A percentile compares a stretch with the other conserved stretches of the same genome.
Evolutionary conservation across 1,284 basidiomycete genomes (phyloP).

Genomic region (Laetiporus sulphureus): DNA sequence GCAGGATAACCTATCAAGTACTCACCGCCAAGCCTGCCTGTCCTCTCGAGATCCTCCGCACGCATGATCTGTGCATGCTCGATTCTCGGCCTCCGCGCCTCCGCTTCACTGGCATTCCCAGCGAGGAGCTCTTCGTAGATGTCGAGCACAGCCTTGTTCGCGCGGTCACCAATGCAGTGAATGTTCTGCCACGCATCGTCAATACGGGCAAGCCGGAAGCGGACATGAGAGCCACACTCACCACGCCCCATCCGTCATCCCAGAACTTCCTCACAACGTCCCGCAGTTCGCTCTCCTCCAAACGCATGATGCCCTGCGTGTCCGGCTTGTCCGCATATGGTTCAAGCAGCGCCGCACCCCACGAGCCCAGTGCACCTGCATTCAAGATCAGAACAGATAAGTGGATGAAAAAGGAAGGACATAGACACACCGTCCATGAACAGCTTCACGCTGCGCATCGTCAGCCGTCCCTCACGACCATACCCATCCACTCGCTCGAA

Average conservation of each 20-base stretch:
- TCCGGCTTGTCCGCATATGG: conserved; percentile 80
- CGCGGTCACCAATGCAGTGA: conserved; percentile 89
- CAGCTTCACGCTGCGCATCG: conserved; percentile 77
- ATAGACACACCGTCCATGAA: conserved; percentile 60
- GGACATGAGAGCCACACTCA: conserved; percentile 29
- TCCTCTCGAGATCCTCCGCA: conserved; percentile 58
- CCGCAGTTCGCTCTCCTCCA: conserved; percentile 44
- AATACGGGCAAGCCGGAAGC: neutral
- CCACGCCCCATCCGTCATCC: conserved; percentile 65
- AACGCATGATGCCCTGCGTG: conserved; percentile 64
- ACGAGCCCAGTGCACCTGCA: conserved; percentile 80
- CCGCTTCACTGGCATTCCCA: conserved; percentile 25
- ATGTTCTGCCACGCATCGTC: conserved; percentile 50
- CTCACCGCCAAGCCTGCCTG: conserved; percentile 68
- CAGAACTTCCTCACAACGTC: conserved; percentile 58
- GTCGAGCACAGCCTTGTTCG: conserved; percentile 77
- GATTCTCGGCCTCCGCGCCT: conserved; percentile 61
- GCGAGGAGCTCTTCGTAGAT: conserved; percentile 58
- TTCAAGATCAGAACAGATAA: neutral
- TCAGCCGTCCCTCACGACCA: conserved; percentile 59
- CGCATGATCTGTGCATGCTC: conserved; percentile 91
- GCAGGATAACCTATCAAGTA: conserved; percentile 3
- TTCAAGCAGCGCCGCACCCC: conserved; percentile 83
- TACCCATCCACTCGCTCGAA: conserved; percentile 58
- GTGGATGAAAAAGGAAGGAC: neutral